phyloP scores from a whole-genome alignment of 805 yeast genomes.

The Zygotorulaspora florentina region DNA sequence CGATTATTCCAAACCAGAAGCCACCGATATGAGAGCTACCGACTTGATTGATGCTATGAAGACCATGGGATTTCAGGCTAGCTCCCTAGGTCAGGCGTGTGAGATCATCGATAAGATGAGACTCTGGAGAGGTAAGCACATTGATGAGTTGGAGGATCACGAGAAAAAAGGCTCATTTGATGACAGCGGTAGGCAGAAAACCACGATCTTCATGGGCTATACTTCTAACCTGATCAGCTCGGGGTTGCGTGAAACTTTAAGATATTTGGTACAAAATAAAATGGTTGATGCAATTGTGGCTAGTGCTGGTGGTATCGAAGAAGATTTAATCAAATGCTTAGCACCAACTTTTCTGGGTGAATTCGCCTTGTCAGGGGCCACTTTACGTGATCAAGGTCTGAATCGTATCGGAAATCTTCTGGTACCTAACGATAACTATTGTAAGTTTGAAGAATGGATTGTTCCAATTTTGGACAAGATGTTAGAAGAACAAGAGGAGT shows the following conservation, averaged over 20 bases:
- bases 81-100: constrained; percentile 80
- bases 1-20: constrained; percentile 76
- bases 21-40: constrained; percentile 72
- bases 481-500: constrained; percentile 82
- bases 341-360: constrained; percentile 97
- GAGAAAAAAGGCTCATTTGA: constrained; percentile 72
- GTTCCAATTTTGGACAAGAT: constrained; percentile 86
- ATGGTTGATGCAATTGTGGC: constrained; percentile 94
- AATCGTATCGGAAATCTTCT: constrained; percentile 95
- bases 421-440: constrained; percentile 97
- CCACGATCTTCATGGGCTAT: constrained; percentile 93
- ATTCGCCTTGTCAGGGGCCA: constrained; percentile 73
- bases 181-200: constrained; percentile 69
- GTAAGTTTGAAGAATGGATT: constrained; percentile 97
- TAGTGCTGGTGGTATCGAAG: constrained; percentile 98
- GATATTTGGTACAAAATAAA: constrained; percentile 87
- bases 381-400: constrained; percentile 89
- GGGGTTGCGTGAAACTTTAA: constrained; percentile 86
- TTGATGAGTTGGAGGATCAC: constrained; percentile 63
- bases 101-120: constrained; percentile 92
- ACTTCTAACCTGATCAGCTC: constrained; percentile 94
- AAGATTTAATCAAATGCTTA: constrained; percentile 90
- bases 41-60: constrained; percentile 80
- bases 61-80: constrained; percentile 96
- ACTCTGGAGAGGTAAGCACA: constrained; percentile 83